Base-by-base conservation (phyloP, 225 moss, liverwort and hornwort species). In the Climacium dendroides region DNA sequence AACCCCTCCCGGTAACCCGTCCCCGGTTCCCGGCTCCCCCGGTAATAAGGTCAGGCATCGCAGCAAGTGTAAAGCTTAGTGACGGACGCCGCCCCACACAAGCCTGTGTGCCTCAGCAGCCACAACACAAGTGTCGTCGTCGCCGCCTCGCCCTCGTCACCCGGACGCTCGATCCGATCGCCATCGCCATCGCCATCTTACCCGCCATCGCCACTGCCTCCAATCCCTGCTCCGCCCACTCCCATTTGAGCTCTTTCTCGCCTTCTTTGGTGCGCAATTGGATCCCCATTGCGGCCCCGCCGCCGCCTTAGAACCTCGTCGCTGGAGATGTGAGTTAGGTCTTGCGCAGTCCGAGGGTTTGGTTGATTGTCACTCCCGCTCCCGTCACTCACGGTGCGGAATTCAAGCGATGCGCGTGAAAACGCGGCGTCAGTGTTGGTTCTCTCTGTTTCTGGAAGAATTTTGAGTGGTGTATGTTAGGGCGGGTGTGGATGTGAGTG, bases 121-220 rank as follows among this genome's bases (percentile, higher is more conserved):
- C 65, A 29, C 57, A 63, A 39, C 89, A 85, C 91, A 91, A 89
- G 91, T 91, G 91, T 91, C 91, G 72, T 79, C 72, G 39, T 66
- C 87, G 76, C 62, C 37, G 89, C 83, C 20, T 85, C 82, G 85
- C 85, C 25, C 76, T 45, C 66, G 37, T 83, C 18, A 45, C 70
- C 52, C 8, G 32, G 39, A 15, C 39, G 57, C 39, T 32, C 28
- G 37, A 65, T 85, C 83, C 10, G 79, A 85, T 84, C 79, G 62
- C 39, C 65, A 19, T 54, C 43, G 55, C 35, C 43, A 64, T 54
- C 64, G 64, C 45, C 26, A 82, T 82, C 59, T 87, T 55, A 54
- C 43, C 26, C 74, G 28, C 14, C 62, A 16, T 60, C 80, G 71
- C 45, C 71, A 43, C 74, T 82, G 45, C 57, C 39, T 57, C 10